Evolutionary conservation across 305 asterid genomes (phyloP).

Genomic region (Fraxinus platypoda): DNA sequence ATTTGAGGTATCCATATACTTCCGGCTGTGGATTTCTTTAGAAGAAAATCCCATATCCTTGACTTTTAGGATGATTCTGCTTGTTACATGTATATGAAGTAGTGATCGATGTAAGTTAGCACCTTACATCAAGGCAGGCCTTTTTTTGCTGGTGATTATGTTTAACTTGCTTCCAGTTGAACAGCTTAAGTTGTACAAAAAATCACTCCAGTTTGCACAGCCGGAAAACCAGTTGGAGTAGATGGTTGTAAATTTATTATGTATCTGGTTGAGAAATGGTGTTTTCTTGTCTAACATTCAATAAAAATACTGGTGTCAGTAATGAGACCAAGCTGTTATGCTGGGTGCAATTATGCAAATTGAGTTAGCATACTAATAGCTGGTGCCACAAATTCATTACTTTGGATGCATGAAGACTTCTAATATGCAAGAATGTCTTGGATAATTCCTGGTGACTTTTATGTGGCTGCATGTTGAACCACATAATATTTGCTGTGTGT

Average conservation of each 20-base stretch:
- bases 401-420: constrained; percentile 11
- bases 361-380: constrained; percentile 9
- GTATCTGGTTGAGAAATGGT: constrained; percentile 10
- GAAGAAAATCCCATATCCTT: constrained; percentile 3
- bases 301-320: constrained; percentile 9
- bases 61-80: constrained; percentile 20
- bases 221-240: constrained; percentile 16
- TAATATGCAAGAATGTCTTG: constrained; percentile 18
- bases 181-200: not conserved
- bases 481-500: constrained; percentile 13
- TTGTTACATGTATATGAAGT: not conserved
- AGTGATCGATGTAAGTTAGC: constrained; percentile 14
- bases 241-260: constrained; percentile 10
- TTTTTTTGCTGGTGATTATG: constrained; percentile 5
- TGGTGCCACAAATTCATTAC: constrained; percentile 5
- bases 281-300: constrained; percentile 12
- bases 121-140: not conserved
- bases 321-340: constrained; percentile 14
- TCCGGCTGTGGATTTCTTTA: constrained; percentile 4
- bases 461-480: constrained; percentile 19
- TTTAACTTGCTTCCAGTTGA: constrained; percentile 5
- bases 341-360: constrained; percentile 13
- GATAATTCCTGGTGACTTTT: constrained; percentile 18
- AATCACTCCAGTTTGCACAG: not conserved
- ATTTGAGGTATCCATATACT: constrained; percentile 8